Conservation (phyloP, 805 yeast genomes). For the Suhomyces sp. region DNA sequence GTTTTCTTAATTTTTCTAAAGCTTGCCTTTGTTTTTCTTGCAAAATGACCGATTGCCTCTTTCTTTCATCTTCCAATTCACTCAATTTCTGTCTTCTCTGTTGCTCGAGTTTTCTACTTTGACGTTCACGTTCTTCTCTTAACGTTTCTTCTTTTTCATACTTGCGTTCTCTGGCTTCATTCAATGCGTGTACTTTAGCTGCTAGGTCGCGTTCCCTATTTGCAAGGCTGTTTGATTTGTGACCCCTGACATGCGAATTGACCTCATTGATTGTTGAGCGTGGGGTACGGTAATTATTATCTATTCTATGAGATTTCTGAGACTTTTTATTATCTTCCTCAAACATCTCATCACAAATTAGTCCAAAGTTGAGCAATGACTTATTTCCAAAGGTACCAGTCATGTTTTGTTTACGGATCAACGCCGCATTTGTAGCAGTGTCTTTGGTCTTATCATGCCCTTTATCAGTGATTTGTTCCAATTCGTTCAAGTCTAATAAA, state of each 20-base stretch:
- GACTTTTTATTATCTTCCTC: conserved; percentile 15
- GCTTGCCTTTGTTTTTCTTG: conserved; percentile 31
- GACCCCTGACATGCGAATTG: too few species aligned
- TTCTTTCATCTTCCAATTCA: conserved; percentile 16
- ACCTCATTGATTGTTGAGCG: background rate
- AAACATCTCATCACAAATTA: conserved; percentile 34
- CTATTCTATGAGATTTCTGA: background rate
- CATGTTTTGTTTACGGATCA: conserved; percentile 5
- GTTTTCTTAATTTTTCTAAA: conserved; percentile 21
- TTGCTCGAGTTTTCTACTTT: conserved; percentile 10
- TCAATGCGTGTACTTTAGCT: conserved; percentile 12
- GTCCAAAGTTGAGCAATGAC: conserved; percentile 30
- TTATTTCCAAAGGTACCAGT: conserved; percentile 14
- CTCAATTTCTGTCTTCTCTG: conserved; percentile 21
- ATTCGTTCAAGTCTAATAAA: conserved; percentile 14
- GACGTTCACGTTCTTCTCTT: conserved; percentile 13
- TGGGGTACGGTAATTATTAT: background rate
- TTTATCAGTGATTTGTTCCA: conserved; percentile 12
- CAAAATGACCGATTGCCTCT: conserved; percentile 22
- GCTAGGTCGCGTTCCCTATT: conserved; percentile 16
- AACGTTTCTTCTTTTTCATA: conserved; percentile 20
- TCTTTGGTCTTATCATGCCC: background rate
- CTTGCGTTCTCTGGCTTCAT: conserved; percentile 12
- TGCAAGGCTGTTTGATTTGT: conserved; percentile 5
- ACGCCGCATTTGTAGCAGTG: background rate